phyloP scores from a whole-genome alignment of 768 basidiomycete species.

The Paxillus ammoniavirescens region DNA sequence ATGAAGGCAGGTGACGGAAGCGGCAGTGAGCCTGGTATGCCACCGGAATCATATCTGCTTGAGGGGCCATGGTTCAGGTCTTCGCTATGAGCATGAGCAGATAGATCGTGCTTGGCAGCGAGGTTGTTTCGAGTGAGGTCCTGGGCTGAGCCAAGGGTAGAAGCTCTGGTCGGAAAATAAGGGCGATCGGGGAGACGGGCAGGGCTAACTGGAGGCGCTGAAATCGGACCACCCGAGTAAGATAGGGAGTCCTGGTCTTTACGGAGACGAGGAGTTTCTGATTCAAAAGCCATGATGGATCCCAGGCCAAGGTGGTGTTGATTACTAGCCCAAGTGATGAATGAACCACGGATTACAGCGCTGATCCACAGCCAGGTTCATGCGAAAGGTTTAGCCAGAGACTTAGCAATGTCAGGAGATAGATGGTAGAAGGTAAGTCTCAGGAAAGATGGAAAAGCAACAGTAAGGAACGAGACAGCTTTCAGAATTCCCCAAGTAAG shows the following conservation, averaged over 20 bases:
- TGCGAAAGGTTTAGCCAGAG: slow-evolving; percentile 11
- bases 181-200: slow-evolving; percentile 50
- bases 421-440: background rate
- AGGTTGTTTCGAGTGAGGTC: slow-evolving; percentile 53
- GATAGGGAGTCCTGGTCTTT: slow-evolving; percentile 18
- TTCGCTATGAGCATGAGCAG: slow-evolving; percentile 59
- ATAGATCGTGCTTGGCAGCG: slow-evolving; percentile 30
- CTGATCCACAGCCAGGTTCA: slow-evolving; percentile 15
- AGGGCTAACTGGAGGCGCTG: slow-evolving; percentile 36
- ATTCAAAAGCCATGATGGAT: slow-evolving; percentile 29
- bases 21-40: slow-evolving; percentile 32
- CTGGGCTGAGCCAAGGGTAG: slow-evolving; percentile 53
- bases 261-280: slow-evolving; percentile 28
- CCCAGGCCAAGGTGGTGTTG: slow-evolving; percentile 1
- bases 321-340: slow-evolving; percentile 7
- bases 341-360: slow-evolving; percentile 8
- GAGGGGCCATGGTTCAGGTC: slow-evolving; percentile 58
- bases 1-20: slow-evolving; percentile 47
- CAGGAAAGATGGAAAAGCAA: slow-evolving; percentile 3
- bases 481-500: slow-evolving; percentile 1
- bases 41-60: slow-evolving; percentile 11
- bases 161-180: slow-evolving; percentile 58
- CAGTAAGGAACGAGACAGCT: slow-evolving; percentile 12
- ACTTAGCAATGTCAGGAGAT: slow-evolving; percentile 2
- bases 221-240: slow-evolving; percentile 25